phyloP scores from a whole-genome alignment of 192 early-diverging fungal species.

The Borealophlyctis nickersoniae region DNA sequence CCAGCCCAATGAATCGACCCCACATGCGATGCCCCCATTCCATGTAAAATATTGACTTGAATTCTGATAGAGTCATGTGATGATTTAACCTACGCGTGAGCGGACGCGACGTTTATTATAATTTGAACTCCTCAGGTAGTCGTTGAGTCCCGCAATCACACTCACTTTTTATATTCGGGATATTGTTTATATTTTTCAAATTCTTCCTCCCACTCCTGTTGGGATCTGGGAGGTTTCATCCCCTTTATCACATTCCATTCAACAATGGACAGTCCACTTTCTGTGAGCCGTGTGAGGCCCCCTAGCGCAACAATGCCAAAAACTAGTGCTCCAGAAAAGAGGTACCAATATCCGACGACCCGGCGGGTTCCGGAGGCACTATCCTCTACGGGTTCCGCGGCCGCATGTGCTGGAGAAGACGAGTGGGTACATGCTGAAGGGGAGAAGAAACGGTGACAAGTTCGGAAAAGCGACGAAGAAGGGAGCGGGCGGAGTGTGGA shows the following conservation, averaged over 20 bases:
- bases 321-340: conserved; percentile 80
- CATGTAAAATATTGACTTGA: conserved; percentile 97
- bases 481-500: no score
- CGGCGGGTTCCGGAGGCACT: no score
- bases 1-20: conserved; percentile 86
- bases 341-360: conserved; percentile 94
- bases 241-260: conserved; percentile 97
- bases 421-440: no score
- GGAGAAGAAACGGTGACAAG: no score
- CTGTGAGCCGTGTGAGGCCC: conserved; percentile 94
- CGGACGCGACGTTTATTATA: no score
- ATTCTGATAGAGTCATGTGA: conserved; percentile 83
- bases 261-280: conserved; percentile 91
- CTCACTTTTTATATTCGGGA: conserved; percentile 93
- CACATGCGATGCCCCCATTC: conserved; percentile 97
- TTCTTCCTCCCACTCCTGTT: conserved; percentile 87
- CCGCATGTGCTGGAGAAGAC: no score
- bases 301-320: conserved; percentile 94
- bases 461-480: no score
- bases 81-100: conserved; percentile 69
- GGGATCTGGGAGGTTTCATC: conserved; percentile 81
- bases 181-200: conserved; percentile 98
- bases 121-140: no score
- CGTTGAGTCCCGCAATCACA: conserved; percentile 11
- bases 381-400: no score